phyloP scores from a whole-genome alignment of 2,329 filamentous ascomycete species.

The Graphiopsis chlorocephala region DNA sequence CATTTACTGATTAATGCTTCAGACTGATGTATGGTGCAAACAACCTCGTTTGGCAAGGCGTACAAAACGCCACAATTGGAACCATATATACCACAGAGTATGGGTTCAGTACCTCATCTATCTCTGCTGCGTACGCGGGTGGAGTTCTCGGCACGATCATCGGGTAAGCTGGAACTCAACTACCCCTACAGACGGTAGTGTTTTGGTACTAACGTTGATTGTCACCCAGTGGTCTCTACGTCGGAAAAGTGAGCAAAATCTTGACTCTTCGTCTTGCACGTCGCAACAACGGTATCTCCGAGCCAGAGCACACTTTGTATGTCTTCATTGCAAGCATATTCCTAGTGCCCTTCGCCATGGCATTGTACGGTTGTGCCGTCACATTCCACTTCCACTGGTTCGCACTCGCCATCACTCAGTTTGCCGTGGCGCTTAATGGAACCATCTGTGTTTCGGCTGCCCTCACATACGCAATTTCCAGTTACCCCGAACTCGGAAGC shows the following conservation, averaged over 20 bases:
- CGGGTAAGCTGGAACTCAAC: conserved; percentile 4
- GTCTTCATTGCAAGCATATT: conserved; percentile 40
- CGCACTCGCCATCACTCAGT: conserved; percentile 41
- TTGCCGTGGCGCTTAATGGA: conserved; percentile 45
- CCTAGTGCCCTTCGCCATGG: conserved; percentile 44
- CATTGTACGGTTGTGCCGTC: conserved; percentile 50
- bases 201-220: conserved; percentile 35
- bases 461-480: conserved; percentile 45
- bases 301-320: conserved; percentile 43
- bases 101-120: conserved; percentile 8
- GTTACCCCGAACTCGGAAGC: conserved; percentile 45
- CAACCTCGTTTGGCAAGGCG: conserved; percentile 26
- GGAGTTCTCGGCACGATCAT: conserved; percentile 22
- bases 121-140: conserved; percentile 9
- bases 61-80: conserved; percentile 24
- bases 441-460: conserved; percentile 41
- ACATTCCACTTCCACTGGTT: conserved; percentile 48
- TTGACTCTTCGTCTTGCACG: conserved; percentile 35
- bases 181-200: conserved; percentile 40
- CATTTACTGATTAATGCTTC: background rate
- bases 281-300: conserved; percentile 39
- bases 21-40: conserved; percentile 28
- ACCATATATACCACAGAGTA: conserved; percentile 14
- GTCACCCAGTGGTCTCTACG: conserved; percentile 19
- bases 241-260: conserved; percentile 34